Conservation (phyloP, 768 basidiomycete species). For the Leccinum subgranulosum region DNA sequence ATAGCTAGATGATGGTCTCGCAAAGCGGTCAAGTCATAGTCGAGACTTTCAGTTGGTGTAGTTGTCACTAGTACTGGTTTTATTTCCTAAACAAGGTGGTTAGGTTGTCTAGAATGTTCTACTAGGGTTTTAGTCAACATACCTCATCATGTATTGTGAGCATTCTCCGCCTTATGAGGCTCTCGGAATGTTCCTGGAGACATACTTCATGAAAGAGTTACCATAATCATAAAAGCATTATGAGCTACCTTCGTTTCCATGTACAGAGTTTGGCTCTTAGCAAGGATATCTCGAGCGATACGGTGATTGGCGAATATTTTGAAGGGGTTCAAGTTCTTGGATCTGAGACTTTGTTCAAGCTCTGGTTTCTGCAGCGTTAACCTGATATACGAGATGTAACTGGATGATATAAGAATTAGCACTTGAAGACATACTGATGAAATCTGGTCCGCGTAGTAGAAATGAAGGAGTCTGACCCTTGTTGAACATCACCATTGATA, state of each 20-base stretch:
- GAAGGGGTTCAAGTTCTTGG: constrained; percentile 3
- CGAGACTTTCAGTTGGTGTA: too few relatives aligned
- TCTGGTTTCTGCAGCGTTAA: neutral
- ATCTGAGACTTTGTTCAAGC: constrained; percentile 1
- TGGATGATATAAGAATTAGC: too few relatives aligned
- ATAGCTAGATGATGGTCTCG: too few relatives aligned
- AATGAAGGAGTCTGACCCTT: neutral
- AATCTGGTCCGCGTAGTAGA: neutral
- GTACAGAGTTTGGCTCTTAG: constrained; percentile 4
- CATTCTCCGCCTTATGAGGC: neutral
- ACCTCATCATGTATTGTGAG: too few relatives aligned
- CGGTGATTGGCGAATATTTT: constrained; percentile 3
- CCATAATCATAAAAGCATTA: neutral
- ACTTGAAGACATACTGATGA: neutral
- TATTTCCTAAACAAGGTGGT: too few relatives aligned
- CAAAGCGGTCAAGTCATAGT: too few relatives aligned
- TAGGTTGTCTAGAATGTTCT: too few relatives aligned
- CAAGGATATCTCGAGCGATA: constrained; percentile 1
- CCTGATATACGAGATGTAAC: too few relatives aligned
- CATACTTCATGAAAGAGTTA: neutral
- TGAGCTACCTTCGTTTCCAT: neutral
- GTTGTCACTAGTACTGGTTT: too few relatives aligned
- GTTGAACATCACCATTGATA: neutral
- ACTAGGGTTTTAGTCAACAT: too few relatives aligned
- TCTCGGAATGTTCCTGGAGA: constrained; percentile 7